A percentile compares a stretch with the other conserved stretches of the same genome.
phyloP scores from a whole-genome alignment of 176 grass and related monocot genomes.

The Cenchrus americanus region DNA sequence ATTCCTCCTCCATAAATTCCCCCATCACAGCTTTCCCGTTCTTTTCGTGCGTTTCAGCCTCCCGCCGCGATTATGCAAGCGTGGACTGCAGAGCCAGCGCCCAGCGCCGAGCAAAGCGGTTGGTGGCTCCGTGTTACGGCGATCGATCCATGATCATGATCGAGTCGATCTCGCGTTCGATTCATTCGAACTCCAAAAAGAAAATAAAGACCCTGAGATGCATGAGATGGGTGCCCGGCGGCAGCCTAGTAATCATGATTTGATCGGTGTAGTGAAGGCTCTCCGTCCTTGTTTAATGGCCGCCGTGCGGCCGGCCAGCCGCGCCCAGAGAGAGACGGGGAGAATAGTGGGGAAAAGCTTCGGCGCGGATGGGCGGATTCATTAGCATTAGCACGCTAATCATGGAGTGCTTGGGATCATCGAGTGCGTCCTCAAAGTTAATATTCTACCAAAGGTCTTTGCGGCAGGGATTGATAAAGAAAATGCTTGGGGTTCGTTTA shows the following conservation, averaged over 20 bases:
- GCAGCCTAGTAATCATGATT: conserved; percentile 41
- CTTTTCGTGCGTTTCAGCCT: neutral
- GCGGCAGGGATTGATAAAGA: conserved; percentile 10
- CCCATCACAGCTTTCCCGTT: neutral
- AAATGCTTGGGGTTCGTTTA: conserved; percentile 41
- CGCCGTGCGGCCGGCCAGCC: conserved; percentile 21
- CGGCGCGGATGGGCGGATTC: conserved; percentile 7
- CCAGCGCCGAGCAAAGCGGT: conserved; percentile 23
- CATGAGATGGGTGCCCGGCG: neutral
- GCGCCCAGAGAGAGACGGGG: neutral
- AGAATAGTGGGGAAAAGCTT: neutral
- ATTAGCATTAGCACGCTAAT: conserved; percentile 40
- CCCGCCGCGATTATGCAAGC: conserved; percentile 3
- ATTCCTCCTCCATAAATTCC: neutral
- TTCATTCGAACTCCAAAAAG: conserved; percentile 36
- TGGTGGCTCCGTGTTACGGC: conserved; percentile 35
- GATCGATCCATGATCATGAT: neutral
- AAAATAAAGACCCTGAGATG: conserved; percentile 1
- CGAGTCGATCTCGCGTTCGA: neutral
- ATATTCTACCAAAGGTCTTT: conserved; percentile 35
- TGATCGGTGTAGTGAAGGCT: conserved; percentile 21
- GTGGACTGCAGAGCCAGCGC: neutral
- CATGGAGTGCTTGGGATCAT: conserved; percentile 33
- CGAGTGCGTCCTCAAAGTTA: conserved; percentile 40
- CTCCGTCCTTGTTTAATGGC: conserved; percentile 49